Conservation (phyloP, 176 grass and related monocot species). For the Carex scoparia region DNA sequence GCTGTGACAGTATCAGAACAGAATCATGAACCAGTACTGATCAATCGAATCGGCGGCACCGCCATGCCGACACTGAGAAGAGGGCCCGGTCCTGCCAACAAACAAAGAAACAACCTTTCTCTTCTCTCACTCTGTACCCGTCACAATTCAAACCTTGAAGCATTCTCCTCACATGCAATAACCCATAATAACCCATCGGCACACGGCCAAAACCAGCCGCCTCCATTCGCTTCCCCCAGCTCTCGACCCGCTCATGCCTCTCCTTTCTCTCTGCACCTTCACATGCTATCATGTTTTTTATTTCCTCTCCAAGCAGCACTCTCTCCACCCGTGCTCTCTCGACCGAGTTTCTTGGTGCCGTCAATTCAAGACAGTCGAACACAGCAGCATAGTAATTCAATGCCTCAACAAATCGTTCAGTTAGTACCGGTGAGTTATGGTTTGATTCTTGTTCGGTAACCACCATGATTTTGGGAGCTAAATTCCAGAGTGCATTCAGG, state of each 20-base stretch:
- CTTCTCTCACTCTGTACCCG: constrained; percentile 64
- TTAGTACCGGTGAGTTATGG: constrained; percentile 61
- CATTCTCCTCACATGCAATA: constrained; percentile 60
- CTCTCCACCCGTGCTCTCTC: constrained; percentile 81
- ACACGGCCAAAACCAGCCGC: constrained; percentile 42
- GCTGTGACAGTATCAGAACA: background rate
- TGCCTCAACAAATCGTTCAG: constrained; percentile 76
- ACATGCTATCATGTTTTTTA: constrained; percentile 78
- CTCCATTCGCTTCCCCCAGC: constrained; percentile 58
- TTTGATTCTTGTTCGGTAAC: constrained; percentile 85
- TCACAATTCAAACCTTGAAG: constrained; percentile 61
- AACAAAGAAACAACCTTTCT: constrained; percentile 62
- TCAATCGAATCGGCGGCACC: constrained; percentile 70
- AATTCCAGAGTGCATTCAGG: constrained; percentile 44
- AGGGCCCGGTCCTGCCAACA: constrained; percentile 87
- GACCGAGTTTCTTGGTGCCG: constrained; percentile 47
- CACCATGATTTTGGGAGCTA: constrained; percentile 68
- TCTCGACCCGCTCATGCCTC: constrained; percentile 75
- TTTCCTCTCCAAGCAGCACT: constrained; percentile 70
- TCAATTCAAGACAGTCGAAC: constrained; percentile 84
- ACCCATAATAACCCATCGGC: constrained; percentile 57
- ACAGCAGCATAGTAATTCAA: constrained; percentile 90
- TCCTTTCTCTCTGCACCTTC: constrained; percentile 65
- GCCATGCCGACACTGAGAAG: constrained; percentile 86
- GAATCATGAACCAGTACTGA: background rate